Base-by-base conservation (phyloP, 371 early-diverging fungal species). In the Circinella umbellata region DNA sequence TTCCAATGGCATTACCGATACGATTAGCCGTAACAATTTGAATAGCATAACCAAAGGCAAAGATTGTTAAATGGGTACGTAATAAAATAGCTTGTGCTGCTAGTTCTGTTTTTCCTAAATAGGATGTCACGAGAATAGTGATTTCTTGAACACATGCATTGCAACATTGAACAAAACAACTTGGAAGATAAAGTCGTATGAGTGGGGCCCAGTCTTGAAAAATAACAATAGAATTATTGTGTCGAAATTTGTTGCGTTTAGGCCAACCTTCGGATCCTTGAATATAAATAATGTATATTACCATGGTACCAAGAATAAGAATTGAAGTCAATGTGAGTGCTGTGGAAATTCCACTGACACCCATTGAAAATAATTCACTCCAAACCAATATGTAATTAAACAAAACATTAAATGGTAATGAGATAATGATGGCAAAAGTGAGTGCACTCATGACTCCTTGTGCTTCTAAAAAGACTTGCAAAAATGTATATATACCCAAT, bases 131-230 rank as follows among this genome's bases (percentile, higher is more conserved):
- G 51, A 51, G 51, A n/a, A 51, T 51, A 4, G 51, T 51, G 51
- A 51, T 51, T 51, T 51, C 51, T 51, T 51, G 51, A n/a, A 51
- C 51, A 51, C 51, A 51, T 51, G 51, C 15, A n/a, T 51, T 51
- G 51, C 51, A 51, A 15, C 51, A 51, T n/a, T 51, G 51, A 14
- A 51, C 51, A 51, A 51, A 51, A 15, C 51, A 51, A n/a, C 51
- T 13, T 15, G 51, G 51, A 17, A 51, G 51, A n/a, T 51, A 51
- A 15, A 51, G 51, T n/a, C 15, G 51, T n/a, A 51, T 13, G 15
- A 51, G 51, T n/a, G 51, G 51, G 15, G 5, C 15, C 51, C 51
- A 51, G 3, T 51, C 51, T n/a, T 51, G 14, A 51, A 51, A 51
- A 17, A 51, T 15, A 15, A 15, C 47, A 0, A 27, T 27, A 0